Base-by-base conservation (phyloP, 805 yeast species). In the Hemisphaericaspora nanyangensis region DNA sequence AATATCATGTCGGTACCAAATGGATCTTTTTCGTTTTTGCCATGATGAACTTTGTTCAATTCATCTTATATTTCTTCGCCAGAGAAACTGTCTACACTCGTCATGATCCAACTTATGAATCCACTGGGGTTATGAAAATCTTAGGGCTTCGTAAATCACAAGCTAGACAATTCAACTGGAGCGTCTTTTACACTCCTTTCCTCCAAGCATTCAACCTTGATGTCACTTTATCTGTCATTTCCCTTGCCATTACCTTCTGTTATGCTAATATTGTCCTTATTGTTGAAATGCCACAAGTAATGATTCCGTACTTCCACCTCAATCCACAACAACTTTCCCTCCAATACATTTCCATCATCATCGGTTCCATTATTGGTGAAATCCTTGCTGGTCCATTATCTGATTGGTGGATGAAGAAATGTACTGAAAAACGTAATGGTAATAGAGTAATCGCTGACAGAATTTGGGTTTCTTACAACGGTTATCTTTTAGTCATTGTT, bases 331-430 rank as follows among this genome's bases (percentile, higher is more conserved):
- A 43, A 13, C 32, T 52, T 12, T 53, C 55, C 17, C 45, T 52
- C n/a, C 58, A 55, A 38, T 49, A 41, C 29, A 39, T 52, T 15
- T 45, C 54, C 3, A 33, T 55, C 19, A 51, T 55, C 17, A 28
- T 54, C 17, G 60, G 60, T 3, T 42, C 52, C 1, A 12, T 44
- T 7, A 38, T 55, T 35, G 60, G 60, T 15, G 60, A 55, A 34
- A 19, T 31, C 12, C 16, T 54, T 16, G 54, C 52, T 7, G 60
- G 60, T 6, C 43, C 47, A n/a, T 22, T 49, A 7, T 48, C 54
- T 11, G 60, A 55, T 34, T 33, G 40, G 44, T 54, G 56, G 59
- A 52, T 55, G 57, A 33, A 19, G 16, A 22, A 32, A n/a, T 20
- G 25, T 16, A 20, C 24, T 7, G 31, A 22, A 20, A 37, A 29